phyloP scores from a whole-genome alignment of 495 filamentous ascomycete genomes.

The Trichoderma erinaceum region DNA sequence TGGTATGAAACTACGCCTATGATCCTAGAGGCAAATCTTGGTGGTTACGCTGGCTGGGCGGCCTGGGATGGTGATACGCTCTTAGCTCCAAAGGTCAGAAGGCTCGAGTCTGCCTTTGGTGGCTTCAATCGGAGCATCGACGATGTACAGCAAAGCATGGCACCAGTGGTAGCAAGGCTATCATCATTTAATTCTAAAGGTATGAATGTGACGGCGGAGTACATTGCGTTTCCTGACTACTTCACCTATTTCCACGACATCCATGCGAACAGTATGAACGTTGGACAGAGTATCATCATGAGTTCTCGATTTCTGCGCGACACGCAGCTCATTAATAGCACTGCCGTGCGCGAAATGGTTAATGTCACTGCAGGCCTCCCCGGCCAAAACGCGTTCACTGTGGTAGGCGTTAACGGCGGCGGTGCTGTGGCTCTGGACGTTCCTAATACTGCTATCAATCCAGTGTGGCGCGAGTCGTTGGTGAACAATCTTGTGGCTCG shows the following conservation, averaged over 20 bases:
- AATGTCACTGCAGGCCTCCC: conserved; percentile 21
- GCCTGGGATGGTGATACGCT: not conserved
- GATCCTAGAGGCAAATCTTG: conserved; percentile 3
- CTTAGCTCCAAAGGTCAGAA: not conserved
- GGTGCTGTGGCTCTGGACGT: conserved; percentile 15
- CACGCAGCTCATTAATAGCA: conserved; percentile 35
- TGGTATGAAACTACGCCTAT: conserved; percentile 1
- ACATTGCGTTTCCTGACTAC: not conserved
- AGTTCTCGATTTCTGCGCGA: conserved; percentile 20
- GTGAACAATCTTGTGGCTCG: conserved; percentile 17
- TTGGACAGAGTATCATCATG: not conserved
- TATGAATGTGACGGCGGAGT: not conserved
- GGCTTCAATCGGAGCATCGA: not conserved
- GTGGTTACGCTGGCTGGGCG: conserved; percentile 9
- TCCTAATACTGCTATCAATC: conserved; percentile 19
- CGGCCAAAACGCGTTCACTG: conserved; percentile 21
- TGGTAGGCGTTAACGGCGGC: conserved; percentile 23
- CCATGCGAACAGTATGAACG: not conserved
- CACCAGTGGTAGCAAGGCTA: not conserved
- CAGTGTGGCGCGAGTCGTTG: conserved; percentile 24
- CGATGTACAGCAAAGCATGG: not conserved
- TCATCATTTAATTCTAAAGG: not conserved
- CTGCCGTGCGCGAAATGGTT: conserved; percentile 22
- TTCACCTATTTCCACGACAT: not conserved
- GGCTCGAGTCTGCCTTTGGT: not conserved